Evolutionary conservation across 805 yeast species (phyloP).

Genomic region (Cyberlindnera veronae): DNA sequence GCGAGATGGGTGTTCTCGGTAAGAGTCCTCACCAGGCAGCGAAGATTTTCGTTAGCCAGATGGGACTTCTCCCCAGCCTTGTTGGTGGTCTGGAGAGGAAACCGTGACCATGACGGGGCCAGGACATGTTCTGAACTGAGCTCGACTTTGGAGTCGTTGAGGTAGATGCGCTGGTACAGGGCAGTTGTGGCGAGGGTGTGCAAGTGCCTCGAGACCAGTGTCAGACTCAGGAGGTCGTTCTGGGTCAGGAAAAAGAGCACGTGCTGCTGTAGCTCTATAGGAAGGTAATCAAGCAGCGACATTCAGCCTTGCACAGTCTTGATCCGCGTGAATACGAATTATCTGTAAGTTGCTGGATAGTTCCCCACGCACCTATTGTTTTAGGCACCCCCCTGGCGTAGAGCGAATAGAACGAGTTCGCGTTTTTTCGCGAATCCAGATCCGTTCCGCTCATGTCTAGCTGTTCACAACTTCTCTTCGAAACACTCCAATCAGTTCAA

Average conservation of each 20-base stretch:
- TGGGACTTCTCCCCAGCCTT: constrained; percentile 23
- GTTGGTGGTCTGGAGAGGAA: constrained; percentile 14
- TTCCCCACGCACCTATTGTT: background rate
- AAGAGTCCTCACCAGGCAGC: constrained; percentile 28
- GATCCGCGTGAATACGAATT: background rate
- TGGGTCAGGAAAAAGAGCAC: constrained; percentile 30
- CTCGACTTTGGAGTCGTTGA: constrained; percentile 41
- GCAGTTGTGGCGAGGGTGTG: constrained; percentile 30
- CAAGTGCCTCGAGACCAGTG: constrained; percentile 28
- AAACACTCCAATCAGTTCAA: too few relatives aligned
- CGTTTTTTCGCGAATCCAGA: background rate
- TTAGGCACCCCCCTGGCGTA: background rate
- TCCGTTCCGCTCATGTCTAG: background rate
- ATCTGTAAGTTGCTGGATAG: background rate
- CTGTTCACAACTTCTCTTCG: too few relatives aligned
- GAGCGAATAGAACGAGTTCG: background rate
- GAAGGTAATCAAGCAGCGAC: too few relatives aligned
- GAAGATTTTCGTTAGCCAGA: constrained; percentile 22
- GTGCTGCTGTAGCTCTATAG: constrained; percentile 20
- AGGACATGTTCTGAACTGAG: constrained; percentile 31
- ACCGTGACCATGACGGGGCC: constrained; percentile 39
- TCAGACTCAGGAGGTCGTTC: constrained; percentile 28
- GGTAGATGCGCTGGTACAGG: constrained; percentile 35
- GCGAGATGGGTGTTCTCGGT: constrained; percentile 20
- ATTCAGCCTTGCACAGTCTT: too few relatives aligned